phyloP scores from a whole-genome alignment of 148 eudicot genomes.

The Linanthus parryae region DNA sequence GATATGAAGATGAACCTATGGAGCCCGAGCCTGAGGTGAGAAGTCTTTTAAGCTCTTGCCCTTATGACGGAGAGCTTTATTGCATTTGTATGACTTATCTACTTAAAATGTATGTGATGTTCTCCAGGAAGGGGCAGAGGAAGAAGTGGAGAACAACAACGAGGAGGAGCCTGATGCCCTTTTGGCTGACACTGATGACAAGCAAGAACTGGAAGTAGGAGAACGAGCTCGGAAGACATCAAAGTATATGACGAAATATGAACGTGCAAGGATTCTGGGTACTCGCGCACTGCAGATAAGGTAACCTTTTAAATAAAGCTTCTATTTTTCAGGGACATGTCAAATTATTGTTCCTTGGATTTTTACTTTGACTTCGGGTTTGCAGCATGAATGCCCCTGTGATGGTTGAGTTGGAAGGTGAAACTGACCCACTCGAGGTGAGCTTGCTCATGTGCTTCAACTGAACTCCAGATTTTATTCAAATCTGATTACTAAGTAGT shows the following conservation, averaged over 20 bases:
- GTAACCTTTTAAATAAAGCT: slow-evolving; percentile 18
- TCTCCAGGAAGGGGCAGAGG: slow-evolving; percentile 62
- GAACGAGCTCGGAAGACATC: slow-evolving; percentile 74
- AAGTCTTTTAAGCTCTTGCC: background rate
- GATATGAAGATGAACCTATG: slow-evolving; percentile 43
- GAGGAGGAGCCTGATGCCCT: slow-evolving; percentile 69
- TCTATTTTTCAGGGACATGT: no score
- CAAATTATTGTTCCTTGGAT: background rate
- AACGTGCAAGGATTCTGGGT: slow-evolving; percentile 57
- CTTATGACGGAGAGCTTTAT: background rate
- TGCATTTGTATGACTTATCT: background rate
- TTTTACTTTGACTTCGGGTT: background rate
- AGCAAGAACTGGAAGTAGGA: slow-evolving; percentile 41
- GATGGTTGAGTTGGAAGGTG: slow-evolving; percentile 67
- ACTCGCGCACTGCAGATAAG: slow-evolving; percentile 62
- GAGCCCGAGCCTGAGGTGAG: slow-evolving; percentile 45
- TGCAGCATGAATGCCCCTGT: slow-evolving; percentile 71
- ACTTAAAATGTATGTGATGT: background rate
- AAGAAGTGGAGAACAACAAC: slow-evolving; percentile 34
- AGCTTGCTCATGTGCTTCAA: no score
- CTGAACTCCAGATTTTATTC: no score
- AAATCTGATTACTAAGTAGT: no score
- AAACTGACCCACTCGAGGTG: slow-evolving; percentile 65
- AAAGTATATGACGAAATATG: slow-evolving; percentile 77
- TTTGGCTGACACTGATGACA: slow-evolving; percentile 56